Evolutionary conservation across 2,329 filamentous ascomycete genomes (phyloP).

Genomic region (Dothiorella sarmentorum): DNA sequence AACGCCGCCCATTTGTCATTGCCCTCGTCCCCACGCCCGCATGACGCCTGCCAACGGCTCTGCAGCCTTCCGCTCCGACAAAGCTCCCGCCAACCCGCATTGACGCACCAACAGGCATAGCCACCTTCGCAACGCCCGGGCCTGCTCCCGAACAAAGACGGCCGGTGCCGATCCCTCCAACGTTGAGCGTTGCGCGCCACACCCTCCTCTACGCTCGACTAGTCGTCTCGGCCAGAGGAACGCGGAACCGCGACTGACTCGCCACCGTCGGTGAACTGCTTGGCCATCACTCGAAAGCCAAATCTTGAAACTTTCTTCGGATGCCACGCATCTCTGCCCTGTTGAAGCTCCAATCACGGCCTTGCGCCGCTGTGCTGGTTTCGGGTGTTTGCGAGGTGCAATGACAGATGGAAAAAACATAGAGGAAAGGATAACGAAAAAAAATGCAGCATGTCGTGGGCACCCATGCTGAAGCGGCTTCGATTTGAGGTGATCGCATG

Average conservation of each 20-base stretch:
- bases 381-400: neutral
- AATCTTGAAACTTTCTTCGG: conserved; percentile 9
- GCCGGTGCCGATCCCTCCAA: conserved; percentile 8
- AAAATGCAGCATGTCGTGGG: neutral
- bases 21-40: neutral
- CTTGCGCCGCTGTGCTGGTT: too few relatives aligned
- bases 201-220: neutral
- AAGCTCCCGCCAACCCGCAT: conserved; percentile 9
- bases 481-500: neutral
- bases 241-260: neutral
- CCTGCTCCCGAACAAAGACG: conserved; percentile 12
- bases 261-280: neutral
- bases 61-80: conserved; percentile 15
- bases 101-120: conserved; percentile 16
- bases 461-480: neutral
- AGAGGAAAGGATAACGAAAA: neutral
- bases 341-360: too few relatives aligned
- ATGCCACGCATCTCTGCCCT: conserved; percentile 1
- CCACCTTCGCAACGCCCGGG: conserved; percentile 13
- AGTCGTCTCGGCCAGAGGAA: neutral
- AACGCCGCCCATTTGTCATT: conserved; percentile 5
- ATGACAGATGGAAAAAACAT: neutral
- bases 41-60: conserved; percentile 10
- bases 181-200: conserved; percentile 2
- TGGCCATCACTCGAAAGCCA: neutral